Evolutionary conservation across 306 rosid species (phyloP).

Genomic region (Ochetophila trinervis): DNA sequence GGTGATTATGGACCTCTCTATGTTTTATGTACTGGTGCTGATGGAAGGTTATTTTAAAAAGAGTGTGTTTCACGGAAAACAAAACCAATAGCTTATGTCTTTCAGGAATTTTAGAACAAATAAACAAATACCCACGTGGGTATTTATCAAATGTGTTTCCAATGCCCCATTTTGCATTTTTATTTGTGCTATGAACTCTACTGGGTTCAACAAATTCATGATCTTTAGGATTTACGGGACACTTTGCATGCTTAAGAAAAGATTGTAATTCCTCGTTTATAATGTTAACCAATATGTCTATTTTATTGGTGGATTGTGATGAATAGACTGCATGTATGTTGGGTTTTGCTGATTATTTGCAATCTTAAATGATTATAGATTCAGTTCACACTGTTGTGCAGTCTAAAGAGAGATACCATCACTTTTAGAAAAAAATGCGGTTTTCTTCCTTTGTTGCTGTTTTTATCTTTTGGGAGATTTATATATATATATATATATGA

Average conservation of each 20-base stretch:
- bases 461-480: too few species aligned
- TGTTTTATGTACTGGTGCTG: not conserved
- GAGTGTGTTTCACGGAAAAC: not conserved
- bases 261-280: not conserved
- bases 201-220: not conserved
- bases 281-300: not conserved
- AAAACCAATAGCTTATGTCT: not conserved
- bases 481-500: too few species aligned
- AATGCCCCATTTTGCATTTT: not conserved
- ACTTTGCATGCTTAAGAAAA: not conserved
- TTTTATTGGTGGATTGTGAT: constrained; percentile 1
- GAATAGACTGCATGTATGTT: not conserved
- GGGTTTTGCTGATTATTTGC: constrained; percentile 1
- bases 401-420: not conserved
- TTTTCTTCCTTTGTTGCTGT: not conserved
- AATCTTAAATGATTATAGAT: not conserved
- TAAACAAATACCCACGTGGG: not conserved
- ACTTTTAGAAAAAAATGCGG: not conserved
- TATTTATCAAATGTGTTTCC: not conserved
- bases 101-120: too few species aligned
- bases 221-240: not conserved
- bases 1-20: not conserved
- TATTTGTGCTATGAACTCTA: not conserved
- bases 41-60: not conserved
- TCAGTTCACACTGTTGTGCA: not conserved